A percentile compares a stretch with the other conserved stretches of the same genome.
phyloP scores from a whole-genome alignment of 2,329 filamentous ascomycete species.

The Beauveria rudraprayagi region DNA sequence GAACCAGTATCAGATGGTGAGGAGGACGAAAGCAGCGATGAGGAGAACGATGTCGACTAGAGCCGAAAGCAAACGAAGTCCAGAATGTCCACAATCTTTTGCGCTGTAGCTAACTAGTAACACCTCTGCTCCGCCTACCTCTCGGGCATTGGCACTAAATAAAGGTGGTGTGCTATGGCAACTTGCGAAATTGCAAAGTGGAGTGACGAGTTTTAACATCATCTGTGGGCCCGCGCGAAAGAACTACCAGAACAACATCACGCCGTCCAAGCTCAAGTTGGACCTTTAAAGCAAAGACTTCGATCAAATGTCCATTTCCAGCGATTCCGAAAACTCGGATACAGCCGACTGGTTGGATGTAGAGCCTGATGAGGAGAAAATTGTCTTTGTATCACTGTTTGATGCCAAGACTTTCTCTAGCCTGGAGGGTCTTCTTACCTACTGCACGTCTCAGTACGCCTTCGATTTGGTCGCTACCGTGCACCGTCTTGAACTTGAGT shows the following conservation, averaged over 20 bases:
- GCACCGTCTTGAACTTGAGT: constrained; percentile 55
- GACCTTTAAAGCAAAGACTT: neutral
- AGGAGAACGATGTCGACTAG: constrained; percentile 45
- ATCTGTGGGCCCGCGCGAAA: constrained; percentile 5
- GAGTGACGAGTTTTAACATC: constrained; percentile 5
- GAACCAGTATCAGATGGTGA: constrained; percentile 71
- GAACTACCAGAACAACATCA: neutral
- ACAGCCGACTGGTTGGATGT: constrained; percentile 45
- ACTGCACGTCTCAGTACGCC: constrained; percentile 57
- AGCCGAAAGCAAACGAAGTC: constrained; percentile 17
- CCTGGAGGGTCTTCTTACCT: constrained; percentile 55
- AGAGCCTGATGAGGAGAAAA: constrained; percentile 55
- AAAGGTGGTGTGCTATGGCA: neutral
- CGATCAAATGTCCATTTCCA: constrained; percentile 20
- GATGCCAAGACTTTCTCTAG: constrained; percentile 58
- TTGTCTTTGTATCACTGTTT: constrained; percentile 59
- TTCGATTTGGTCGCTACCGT: constrained; percentile 60
- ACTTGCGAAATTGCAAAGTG: constrained; percentile 3
- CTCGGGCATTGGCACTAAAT: neutral
- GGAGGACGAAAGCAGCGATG: constrained; percentile 52
- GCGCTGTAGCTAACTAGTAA: neutral
- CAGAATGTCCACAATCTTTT: neutral
- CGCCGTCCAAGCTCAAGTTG: neutral
- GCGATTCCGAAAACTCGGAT: constrained; percentile 25
- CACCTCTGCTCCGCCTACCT: neutral